Percentiles rank a stretch among this genome's conserved stretches.
Evolutionary conservation across 2,329 filamentous ascomycete species (phyloP).

Genomic region (Fusarium mexicanum): DNA sequence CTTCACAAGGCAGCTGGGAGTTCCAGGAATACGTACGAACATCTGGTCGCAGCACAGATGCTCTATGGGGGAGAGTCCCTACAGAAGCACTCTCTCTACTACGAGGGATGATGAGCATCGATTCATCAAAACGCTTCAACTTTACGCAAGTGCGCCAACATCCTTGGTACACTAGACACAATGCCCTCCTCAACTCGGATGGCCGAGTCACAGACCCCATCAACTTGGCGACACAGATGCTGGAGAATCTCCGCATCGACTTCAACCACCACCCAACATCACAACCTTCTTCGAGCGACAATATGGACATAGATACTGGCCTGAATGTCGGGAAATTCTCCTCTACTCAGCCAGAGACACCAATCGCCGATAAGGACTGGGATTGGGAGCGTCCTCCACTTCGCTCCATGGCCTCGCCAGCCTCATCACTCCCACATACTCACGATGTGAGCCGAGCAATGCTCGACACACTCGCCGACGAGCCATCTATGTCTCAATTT

Average conservation of each 20-base stretch:
- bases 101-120: slow-evolving; percentile 90
- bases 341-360: slow-evolving; percentile 86
- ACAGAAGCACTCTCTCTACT: slow-evolving; percentile 80
- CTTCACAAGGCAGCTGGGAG: slow-evolving; percentile 86
- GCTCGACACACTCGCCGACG: slow-evolving; percentile 77
- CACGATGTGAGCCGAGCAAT: slow-evolving; percentile 53
- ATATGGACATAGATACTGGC: slow-evolving; percentile 75
- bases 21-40: slow-evolving; percentile 86
- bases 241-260: slow-evolving; percentile 89
- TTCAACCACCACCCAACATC: slow-evolving; percentile 75
- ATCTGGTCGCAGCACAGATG: slow-evolving; percentile 83
- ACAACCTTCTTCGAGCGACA: slow-evolving; percentile 54
- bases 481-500: slow-evolving; percentile 89
- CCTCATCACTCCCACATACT: slow-evolving; percentile 49
- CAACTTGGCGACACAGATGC: slow-evolving; percentile 91
- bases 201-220: slow-evolving; percentile 83
- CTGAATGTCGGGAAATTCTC: slow-evolving; percentile 65
- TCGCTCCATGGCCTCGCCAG: slow-evolving; percentile 59
- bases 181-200: slow-evolving; percentile 77
- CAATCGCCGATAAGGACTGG: slow-evolving; percentile 77
- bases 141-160: slow-evolving; percentile 88
- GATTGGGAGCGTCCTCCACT: slow-evolving; percentile 85
- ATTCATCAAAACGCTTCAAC: slow-evolving; percentile 79
- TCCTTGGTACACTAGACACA: slow-evolving; percentile 91
- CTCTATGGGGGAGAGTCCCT: slow-evolving; percentile 85